Percentiles rank a stretch among this genome's conserved stretches.
Conservation (phyloP, 768 basidiomycete genomes). For the Boletus rubescentipes region DNA sequence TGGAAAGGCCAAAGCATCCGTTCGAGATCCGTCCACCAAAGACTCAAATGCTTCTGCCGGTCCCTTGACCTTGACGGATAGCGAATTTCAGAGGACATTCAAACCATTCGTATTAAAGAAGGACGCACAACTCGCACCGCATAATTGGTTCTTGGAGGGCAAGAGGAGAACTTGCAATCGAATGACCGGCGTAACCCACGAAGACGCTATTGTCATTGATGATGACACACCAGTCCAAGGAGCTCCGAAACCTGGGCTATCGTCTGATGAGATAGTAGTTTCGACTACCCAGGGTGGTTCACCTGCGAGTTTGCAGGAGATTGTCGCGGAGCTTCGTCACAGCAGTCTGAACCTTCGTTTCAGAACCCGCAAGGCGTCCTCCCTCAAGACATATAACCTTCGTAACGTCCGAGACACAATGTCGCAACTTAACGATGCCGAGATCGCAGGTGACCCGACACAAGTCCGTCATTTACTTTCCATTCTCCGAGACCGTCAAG, state of each 20-base stretch:
- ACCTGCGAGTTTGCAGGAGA: conserved; percentile 12
- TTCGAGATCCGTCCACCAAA: conserved; percentile 23
- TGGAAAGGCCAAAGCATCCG: conserved; percentile 51
- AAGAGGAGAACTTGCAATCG: conserved; percentile 26
- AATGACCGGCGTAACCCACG: conserved; percentile 25
- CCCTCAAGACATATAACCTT: conserved; percentile 31
- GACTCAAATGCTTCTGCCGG: conserved; percentile 26
- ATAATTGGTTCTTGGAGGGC: conserved; percentile 60
- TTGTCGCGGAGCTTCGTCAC: conserved; percentile 34
- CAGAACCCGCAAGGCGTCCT: conserved; percentile 16
- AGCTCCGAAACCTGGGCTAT: conserved; percentile 5
- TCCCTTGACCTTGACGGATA: conserved; percentile 44
- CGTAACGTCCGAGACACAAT: conserved; percentile 53
- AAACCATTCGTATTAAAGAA: conserved; percentile 80
- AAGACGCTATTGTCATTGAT: conserved; percentile 62
- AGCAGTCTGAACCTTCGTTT: conserved; percentile 19
- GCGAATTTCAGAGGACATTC: conserved; percentile 76
- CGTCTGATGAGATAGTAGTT: background rate
- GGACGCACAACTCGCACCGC: conserved; percentile 66
- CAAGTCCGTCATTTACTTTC: conserved; percentile 64
- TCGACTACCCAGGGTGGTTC: background rate
- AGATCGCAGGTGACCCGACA: conserved; percentile 68
- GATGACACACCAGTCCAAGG: conserved; percentile 29
- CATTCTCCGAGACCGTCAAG: conserved; percentile 57
- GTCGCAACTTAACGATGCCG: conserved; percentile 69